A percentile compares a stretch with the other conserved stretches of the same genome.
phyloP scores from a whole-genome alignment of 495 filamentous ascomycete species.

The Penicillium ochrochloron region DNA sequence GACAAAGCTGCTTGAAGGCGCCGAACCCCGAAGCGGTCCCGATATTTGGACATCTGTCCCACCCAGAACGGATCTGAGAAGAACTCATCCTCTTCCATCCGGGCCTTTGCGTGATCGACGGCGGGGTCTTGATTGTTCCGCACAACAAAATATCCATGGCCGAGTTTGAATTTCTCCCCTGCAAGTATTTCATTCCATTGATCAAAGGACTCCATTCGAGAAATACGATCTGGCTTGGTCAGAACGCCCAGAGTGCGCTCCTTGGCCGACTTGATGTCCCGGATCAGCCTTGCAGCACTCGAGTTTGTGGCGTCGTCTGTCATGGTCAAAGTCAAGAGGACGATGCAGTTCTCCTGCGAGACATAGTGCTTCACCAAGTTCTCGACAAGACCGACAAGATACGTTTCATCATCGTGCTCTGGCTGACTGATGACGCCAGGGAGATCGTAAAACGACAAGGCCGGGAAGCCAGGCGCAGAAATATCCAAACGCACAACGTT shows the following conservation, averaged over 20 bases:
- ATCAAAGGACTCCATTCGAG: slow-evolving; percentile 44
- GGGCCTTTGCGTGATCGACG: slow-evolving; percentile 57
- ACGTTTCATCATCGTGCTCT: slow-evolving; percentile 62
- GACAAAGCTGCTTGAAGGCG: slow-evolving; percentile 61
- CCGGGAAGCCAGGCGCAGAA: slow-evolving; percentile 66
- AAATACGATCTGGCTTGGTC: slow-evolving; percentile 77
- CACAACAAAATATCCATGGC: slow-evolving; percentile 69
- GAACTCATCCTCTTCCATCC: slow-evolving; percentile 61
- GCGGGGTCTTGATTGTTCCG: slow-evolving; percentile 59
- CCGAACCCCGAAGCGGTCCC: slow-evolving; percentile 61
- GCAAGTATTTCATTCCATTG: slow-evolving; percentile 65
- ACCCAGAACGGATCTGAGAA: slow-evolving; percentile 59
- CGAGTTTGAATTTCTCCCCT: slow-evolving; percentile 57
- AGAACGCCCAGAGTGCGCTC: slow-evolving; percentile 73
- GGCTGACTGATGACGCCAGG: slow-evolving; percentile 76
- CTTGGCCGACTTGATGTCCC: slow-evolving; percentile 56
- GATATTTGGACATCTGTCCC: slow-evolving; percentile 46
- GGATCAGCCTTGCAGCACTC: slow-evolving; percentile 66
- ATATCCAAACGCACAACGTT: slow-evolving; percentile 79
- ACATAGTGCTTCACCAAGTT: slow-evolving; percentile 73
- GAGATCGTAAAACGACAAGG: slow-evolving; percentile 79
- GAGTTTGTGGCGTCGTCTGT: slow-evolving; percentile 73
- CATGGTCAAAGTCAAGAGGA: slow-evolving; percentile 77
- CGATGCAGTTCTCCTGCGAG: slow-evolving; percentile 63
- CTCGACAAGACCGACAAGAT: slow-evolving; percentile 68